Evolutionary conservation across 208 protist genomes (phyloP), one percentile per base, ranked within the genome.

Genomic region (Leishmania tropica): DNA sequence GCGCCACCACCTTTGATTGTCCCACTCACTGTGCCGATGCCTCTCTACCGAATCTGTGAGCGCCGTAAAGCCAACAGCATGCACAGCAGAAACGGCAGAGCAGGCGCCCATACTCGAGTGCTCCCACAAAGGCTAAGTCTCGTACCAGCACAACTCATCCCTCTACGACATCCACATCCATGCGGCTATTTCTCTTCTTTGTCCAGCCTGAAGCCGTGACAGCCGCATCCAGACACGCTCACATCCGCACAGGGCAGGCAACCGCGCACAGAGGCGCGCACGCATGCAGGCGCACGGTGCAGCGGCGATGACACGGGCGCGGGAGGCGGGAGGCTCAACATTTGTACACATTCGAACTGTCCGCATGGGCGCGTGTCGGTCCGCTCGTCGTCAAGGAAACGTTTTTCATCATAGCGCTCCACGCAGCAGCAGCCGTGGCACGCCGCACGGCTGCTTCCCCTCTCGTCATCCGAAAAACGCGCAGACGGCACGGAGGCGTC

Each of bases 261-360:
- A n/a, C n/a, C n/a, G n/a, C n/a, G n/a, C n/a, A n/a, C n/a, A n/a
- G n/a, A n/a, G n/a, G n/a, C n/a, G 35, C 17, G 67, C 67, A 24
- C 67, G 67, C 40, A 35, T 42, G 67, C 37, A 11, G 60, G 60
- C 11, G 60, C 60, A 48, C 37, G 37, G 31, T 13, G 24, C 64
- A 15, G 37, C 21, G 64, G 37, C 64, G 64, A 3, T 24, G 64
- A 21, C 64, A 45, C 37, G 31, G 31, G 60, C 2, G 19, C 15
- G 60, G 28, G 60, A 13, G 6, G 45, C 24, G 11, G 70, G 70
- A 75, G 70, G 70, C 70, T 75, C 70, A 75, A 75, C 45, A 75
- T 75, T 75, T 75, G 70, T 75, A 75, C 70, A 75, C 70, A 75
- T 75, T 75, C 70, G 28, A 75, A 75, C 11, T 75, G 70, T 75